These are phyloP conservation scores for Lactarius tabidus DNA, from an alignment of 768 basidiomycete species.

Conservation along the genomic window DNA sequence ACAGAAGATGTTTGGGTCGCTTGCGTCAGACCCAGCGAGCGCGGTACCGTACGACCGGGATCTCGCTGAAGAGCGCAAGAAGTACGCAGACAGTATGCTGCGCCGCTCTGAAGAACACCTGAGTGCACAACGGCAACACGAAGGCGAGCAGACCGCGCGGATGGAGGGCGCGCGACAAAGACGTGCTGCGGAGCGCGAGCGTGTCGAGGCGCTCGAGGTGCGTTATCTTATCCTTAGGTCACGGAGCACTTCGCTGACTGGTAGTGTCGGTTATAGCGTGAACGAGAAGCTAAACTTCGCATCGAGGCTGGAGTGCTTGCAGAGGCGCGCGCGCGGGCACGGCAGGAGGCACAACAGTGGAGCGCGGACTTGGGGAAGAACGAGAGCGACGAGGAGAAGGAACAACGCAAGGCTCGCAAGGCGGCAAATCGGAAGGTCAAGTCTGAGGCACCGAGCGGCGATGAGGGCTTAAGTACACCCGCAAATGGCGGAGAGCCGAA, in stretches of 20 bases:
- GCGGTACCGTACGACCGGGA: slow-evolving; percentile 80
- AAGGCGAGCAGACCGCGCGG: slow-evolving; percentile 65
- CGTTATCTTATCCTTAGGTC: slow-evolving; percentile 25
- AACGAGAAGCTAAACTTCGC: slow-evolving; percentile 59
- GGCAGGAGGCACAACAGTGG: slow-evolving; percentile 81
- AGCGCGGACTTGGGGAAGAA: slow-evolving; percentile 55
- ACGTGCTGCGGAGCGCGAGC: slow-evolving; percentile 75
- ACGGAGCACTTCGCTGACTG: not conserved
- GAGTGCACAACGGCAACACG: slow-evolving; percentile 62
- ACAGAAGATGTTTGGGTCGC: slow-evolving; percentile 79
- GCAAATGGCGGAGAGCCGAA: slow-evolving; percentile 37
- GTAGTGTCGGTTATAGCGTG: slow-evolving; percentile 43
- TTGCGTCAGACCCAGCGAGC: slow-evolving; percentile 68
- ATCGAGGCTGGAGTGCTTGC: slow-evolving; percentile 73
- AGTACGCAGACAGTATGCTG: slow-evolving; percentile 86
- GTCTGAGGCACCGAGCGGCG: slow-evolving; percentile 30
- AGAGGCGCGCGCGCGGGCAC: slow-evolving; percentile 66
- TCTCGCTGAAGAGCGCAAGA: slow-evolving; percentile 82
- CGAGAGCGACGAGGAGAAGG: slow-evolving; percentile 76
- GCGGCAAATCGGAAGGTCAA: slow-evolving; percentile 47
- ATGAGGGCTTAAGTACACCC: slow-evolving; percentile 46
- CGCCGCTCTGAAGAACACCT: slow-evolving; percentile 80
- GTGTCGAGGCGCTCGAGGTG: slow-evolving; percentile 64
- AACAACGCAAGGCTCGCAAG: slow-evolving; percentile 54
- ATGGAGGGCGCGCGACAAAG: slow-evolving; percentile 72